Conservation (phyloP, 371 early-diverging fungal genomes). For the Mycotypha africana region DNA sequence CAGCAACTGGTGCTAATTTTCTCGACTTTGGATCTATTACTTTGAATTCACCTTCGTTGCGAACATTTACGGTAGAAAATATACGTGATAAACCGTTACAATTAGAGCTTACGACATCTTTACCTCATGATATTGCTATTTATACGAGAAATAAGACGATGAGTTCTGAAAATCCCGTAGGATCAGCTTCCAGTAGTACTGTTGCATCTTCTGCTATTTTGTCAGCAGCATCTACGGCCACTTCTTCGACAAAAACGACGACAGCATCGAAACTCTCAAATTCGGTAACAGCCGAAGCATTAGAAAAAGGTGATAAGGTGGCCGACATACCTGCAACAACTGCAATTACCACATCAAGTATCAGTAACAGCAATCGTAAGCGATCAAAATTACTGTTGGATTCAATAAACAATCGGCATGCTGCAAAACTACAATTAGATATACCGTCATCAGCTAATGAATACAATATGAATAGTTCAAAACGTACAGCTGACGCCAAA, state of each 20-base stretch:
- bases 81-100: slow-evolving; percentile 57
- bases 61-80: slow-evolving; percentile 85
- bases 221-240: neutral
- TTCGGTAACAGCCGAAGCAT: slow-evolving; percentile 9
- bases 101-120: slow-evolving; percentile 61
- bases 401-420: slow-evolving; percentile 18
- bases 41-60: slow-evolving; percentile 74
- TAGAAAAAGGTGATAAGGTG: slow-evolving; percentile 8
- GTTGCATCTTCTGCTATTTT: neutral
- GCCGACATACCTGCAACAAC: neutral
- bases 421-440: slow-evolving; percentile 3
- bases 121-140: slow-evolving; percentile 64
- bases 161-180: neutral
- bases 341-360: neutral
- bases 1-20: slow-evolving; percentile 85
- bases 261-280: slow-evolving; percentile 4
- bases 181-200: neutral
- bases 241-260: neutral
- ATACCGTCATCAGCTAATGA: no score
- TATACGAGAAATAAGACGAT: slow-evolving; percentile 37
- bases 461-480: neutral
- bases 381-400: slow-evolving; percentile 13
- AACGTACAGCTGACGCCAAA: slow-evolving; percentile 13
- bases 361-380: neutral
- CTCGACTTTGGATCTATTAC: slow-evolving; percentile 89